Evolutionary conservation across 208 protist species (phyloP).

Genomic region (Trichomonas gallinae): DNA sequence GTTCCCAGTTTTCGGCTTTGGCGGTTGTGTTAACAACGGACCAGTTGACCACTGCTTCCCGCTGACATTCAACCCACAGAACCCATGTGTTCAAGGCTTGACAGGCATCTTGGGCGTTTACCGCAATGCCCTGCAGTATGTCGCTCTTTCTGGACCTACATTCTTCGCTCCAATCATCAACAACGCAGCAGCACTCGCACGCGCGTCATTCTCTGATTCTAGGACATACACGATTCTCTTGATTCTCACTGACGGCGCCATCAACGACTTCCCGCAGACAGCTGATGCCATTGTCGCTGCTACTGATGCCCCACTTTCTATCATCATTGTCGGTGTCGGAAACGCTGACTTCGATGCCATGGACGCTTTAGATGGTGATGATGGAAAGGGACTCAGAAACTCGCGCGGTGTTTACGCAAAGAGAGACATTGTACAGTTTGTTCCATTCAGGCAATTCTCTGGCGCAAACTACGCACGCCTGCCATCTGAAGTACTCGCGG

Average conservation of each 20-base stretch:
- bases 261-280: conserved; percentile 25
- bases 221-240: conserved; percentile 27
- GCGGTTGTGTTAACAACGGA: not conserved
- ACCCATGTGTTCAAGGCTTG: conserved; percentile 11
- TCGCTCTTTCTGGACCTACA: conserved; percentile 15
- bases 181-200: not conserved
- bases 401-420: not conserved
- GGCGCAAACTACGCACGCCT: not conserved
- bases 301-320: conserved; percentile 23
- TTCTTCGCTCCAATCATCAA: not conserved
- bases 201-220: not conserved
- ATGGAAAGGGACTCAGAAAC: not conserved
- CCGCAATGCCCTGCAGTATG: not conserved
- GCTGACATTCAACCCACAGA: not conserved
- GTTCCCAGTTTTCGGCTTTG: conserved; percentile 13
- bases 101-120: conserved; percentile 17
- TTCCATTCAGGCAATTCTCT: conserved; percentile 43
- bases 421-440: conserved; percentile 55
- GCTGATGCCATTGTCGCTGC: not conserved
- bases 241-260: conserved; percentile 27
- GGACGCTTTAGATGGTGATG: conserved; percentile 14
- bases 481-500: conserved; percentile 27
- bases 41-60: conserved; percentile 26
- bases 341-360: conserved; percentile 29
- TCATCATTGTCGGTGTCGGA: conserved; percentile 37